Evolutionary conservation across 1,139 yeast species (phyloP).

Genomic region (Hemisphaericaspora xylofermentans): DNA sequence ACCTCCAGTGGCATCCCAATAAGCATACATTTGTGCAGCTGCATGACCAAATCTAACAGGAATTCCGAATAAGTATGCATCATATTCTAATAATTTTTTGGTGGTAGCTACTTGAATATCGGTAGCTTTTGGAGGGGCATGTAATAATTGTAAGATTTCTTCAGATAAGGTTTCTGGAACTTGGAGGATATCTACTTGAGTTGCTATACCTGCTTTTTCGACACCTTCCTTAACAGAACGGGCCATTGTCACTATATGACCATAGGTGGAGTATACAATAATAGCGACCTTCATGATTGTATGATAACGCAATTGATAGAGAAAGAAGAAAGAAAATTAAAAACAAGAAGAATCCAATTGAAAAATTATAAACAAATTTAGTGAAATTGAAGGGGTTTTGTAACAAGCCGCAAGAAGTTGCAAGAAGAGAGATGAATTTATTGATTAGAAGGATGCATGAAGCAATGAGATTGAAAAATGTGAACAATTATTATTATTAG

Average conservation of each 20-base stretch:
- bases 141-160: constrained; percentile 38
- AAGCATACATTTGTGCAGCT: constrained; percentile 47
- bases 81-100: constrained; percentile 39
- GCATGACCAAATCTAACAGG: constrained; percentile 52
- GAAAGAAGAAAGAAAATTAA: neutral
- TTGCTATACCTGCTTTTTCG: constrained; percentile 30
- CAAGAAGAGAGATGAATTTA: neutral
- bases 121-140: constrained; percentile 41
- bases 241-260: constrained; percentile 57
- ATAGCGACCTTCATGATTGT: constrained; percentile 49
- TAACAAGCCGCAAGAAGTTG: neutral
- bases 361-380: neutral
- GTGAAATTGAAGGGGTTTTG: constrained; percentile 3
- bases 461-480: neutral
- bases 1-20: constrained; percentile 48
- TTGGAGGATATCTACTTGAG: constrained; percentile 43
- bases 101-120: constrained; percentile 40
- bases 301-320: constrained; percentile 1
- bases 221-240: constrained; percentile 43
- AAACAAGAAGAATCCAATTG: neutral
- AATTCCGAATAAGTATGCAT: constrained; percentile 49
- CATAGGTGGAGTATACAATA: constrained; percentile 61
- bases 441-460: neutral
- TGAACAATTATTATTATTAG: neutral
- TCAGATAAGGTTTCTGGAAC: constrained; percentile 48